Evolutionary conservation across 129 eudicot species (phyloP), one percentile per base, ranked within the genome.

Genomic region (Rutidosis leptorrhynchoides): DNA sequence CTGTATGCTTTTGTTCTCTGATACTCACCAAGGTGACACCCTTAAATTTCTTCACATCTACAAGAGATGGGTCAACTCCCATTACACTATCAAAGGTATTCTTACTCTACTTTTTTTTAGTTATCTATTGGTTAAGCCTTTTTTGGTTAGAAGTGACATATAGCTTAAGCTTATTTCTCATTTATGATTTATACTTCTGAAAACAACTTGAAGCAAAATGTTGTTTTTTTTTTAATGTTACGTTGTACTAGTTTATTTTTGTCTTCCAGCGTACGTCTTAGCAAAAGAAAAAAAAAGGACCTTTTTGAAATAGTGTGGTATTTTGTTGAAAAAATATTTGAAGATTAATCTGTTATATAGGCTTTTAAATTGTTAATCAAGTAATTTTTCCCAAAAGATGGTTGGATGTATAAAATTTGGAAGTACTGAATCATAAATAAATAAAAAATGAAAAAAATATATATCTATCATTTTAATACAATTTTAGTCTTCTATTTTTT

Each of bases 31-130:
- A 75, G 95, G 98, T 42, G 95, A 88, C 67, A 62, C 84, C 78
- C 89, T 89, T 7, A 78, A 84, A 81, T 75, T 81, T 74, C 79
- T 88, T 26, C 88, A 76, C 80, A 75, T 92, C 30, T 92, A 88
- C 77, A 92, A 84, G 81, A 83, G 96, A 82, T 92, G 98, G 98
- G 64, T 88, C 48, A 78, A 90, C 42, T 92, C 90, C 65, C 78
- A 88, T 22, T 92, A 77, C 79, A 80, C 86, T 23, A 78, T 88
- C 62, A 87, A 74, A 84, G 87, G 97, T 86, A 45, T 25, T 49
- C 54, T 54, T 28, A 2, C 0, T 64, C 49, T 20, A 52, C 57
- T 63, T 52, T n/a, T 32, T 20, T 40, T 11, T 40, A 40, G 4
- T 11, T 15, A 12, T 40, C 16, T 12, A 40, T 12, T 11, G 8